A percentile compares a stretch with the other conserved stretches of the same genome.
These are phyloP conservation scores for Cryoendolithus antarcticus DNA, from an alignment of 2,329 filamentous ascomycete genomes.

Conservation along the genomic window DNA sequence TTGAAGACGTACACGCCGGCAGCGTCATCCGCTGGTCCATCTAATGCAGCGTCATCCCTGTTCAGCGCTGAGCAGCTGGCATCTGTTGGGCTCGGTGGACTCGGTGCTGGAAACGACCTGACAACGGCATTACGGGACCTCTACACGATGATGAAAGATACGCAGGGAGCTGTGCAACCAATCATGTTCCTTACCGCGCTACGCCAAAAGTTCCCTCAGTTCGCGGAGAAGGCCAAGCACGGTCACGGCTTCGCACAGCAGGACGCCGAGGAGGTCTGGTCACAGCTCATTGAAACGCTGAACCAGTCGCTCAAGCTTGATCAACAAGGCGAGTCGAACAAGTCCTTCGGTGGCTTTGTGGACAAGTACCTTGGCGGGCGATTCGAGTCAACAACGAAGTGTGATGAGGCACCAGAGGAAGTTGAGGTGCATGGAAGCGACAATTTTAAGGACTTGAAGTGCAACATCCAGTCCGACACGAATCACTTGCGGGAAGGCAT, in stretches of 20 bases:
- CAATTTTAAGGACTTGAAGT: conserved; percentile 82
- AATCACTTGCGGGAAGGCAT: conserved; percentile 91
- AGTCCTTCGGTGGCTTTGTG: conserved; percentile 53
- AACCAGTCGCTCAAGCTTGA: conserved; percentile 63
- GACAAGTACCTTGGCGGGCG: conserved; percentile 82
- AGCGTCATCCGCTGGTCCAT: conserved; percentile 10
- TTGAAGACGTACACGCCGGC: conserved; percentile 48
- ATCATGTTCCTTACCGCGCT: conserved; percentile 71
- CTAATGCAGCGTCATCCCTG: conserved; percentile 12
- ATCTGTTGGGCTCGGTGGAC: conserved; percentile 45
- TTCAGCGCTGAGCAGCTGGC: conserved; percentile 24
- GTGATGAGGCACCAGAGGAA: conserved; percentile 74
- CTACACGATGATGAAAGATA: conserved; percentile 81
- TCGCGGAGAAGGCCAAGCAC: conserved; percentile 75
- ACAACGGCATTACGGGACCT: conserved; percentile 67
- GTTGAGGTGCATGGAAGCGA: conserved; percentile 56
- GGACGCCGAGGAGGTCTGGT: conserved; percentile 97
- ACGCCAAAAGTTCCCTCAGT: conserved; percentile 77
- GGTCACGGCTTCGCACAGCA: conserved; percentile 88
- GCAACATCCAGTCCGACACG: conserved; percentile 76
- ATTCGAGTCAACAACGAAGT: conserved; percentile 67
- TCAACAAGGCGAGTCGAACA: conserved; percentile 33
- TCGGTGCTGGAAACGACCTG: conserved; percentile 55
- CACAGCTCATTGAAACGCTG: conserved; percentile 78
- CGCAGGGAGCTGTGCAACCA: conserved; percentile 76